Base-by-base conservation (phyloP, 495 filamentous ascomycete genomes). In the Rostrohypoxylon terebratum region DNA sequence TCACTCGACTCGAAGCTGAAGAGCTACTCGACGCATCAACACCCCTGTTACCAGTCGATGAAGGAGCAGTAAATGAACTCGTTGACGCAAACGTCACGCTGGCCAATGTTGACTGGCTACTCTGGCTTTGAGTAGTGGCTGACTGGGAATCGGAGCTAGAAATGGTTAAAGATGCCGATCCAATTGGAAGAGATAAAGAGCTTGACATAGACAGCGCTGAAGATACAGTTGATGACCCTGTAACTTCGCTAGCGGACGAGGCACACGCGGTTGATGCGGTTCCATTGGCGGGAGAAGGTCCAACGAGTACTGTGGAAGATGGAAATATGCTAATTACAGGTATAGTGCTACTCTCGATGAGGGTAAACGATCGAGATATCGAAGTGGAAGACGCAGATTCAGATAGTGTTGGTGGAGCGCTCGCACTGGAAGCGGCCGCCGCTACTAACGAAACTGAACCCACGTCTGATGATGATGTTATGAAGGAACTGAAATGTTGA, bases 311-410 rank as follows among this genome's bases (percentile, higher is more conserved):
- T 38, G 76, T 78, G 25, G 76, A 76, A 38, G 73, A 76, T 1
- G 76, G 76, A 44, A 76, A 74, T 31, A 78, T 66, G 57, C 64
- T 71, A 34, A 78, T 21, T 0, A 70, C 16, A 1, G 76, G 76
- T 20, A 78, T 78, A 14, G 71, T 73, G 65, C 40, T 69, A 55
- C 68, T 76, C 36, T 72, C 74, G 34, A 42, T 64, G 38, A 69
- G 45, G 2, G 74, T 72, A 33, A 64, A 75, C 21, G 76, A 74
- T 16, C 50, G 71, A 50, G 74, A 73, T 33, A 74, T 61, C 3
- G 48, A 74, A 53, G 69, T 66, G 31, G 74, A 74, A 47, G 71
- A 66, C 14, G 45, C 53, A 0, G 72, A 63, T 9, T 9, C 63
- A 28, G 59, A 10, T 33, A 55, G 6, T 2, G 14, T 60, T 42